Base-by-base conservation (phyloP, 179 eudicot genomes). In the Dionaea muscipula region DNA sequence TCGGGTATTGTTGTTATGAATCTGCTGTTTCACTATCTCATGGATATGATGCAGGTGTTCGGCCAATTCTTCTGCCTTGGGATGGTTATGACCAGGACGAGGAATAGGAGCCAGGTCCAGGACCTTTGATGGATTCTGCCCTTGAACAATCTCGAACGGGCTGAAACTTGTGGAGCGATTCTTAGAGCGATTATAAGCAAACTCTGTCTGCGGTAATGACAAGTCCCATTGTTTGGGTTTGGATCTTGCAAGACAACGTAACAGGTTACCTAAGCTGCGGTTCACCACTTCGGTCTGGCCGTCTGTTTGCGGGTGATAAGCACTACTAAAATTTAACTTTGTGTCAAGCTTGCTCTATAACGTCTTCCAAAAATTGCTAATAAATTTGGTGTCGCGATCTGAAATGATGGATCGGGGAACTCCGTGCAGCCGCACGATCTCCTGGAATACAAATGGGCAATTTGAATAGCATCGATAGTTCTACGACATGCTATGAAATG, bases 181-280 rank as follows among this genome's bases (percentile, higher is more conserved):
- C 0, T 0, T 17, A 9, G 61, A 47, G 1, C 19, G 6, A 19
- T 63, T 63, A 23, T 33, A 63, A 16, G 55, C 38, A 36, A 55
- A 55, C 17, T 55, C 61, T 5, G 53, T 47, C 11, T 10, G 19
- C 1, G 56, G 38, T 4, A 63, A 44, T 16, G 46, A 13, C 16
- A 46, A 14, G n/a, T 47, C 55, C 55, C 49, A 47, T 2, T 46
- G 24, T 1, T 26, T 25, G 7, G 37, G 14, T 10, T 38, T 64
- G 10, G 39, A 20, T 1, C 22, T 14, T 4, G 47, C 59, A 1
- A 53, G 23, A 17, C 59, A 20, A 2, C 35, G 19, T 1, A 62
- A 15, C 24, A 62, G 17, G 41, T 31, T 53, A 2, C 53, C 66
- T n/a, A 62, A 33, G 13, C 35, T 55, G 1, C 39, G 10, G 45